Base-by-base conservation (phyloP, 495 filamentous ascomycete species). In the Penicillium lividum region DNA sequence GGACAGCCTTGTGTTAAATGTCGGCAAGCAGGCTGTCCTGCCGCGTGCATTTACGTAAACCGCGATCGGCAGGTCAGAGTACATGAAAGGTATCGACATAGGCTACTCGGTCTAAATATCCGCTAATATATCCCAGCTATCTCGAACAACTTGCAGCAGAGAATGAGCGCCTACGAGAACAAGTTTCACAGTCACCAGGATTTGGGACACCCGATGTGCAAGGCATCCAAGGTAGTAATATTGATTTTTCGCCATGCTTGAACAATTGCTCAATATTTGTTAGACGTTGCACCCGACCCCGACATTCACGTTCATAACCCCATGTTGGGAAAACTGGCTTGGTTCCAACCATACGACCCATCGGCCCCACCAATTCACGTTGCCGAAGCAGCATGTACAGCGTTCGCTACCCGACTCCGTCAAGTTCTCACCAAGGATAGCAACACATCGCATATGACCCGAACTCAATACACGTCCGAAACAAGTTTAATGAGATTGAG, bases 11-110 rank as follows among this genome's bases (percentile, higher is more conserved):
- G 74, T 53, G 44, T 45, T 9, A 66, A 63, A 52, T 77, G 73
- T 46, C 64, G 59, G 7, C 62, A 63, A 49, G 51, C 65, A 13
- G 66, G 62, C 3, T 62, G 59, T 47, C 50, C 56, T 22, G 55
- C 59, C 16, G 67, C 73, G 18, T 77, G 73, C 45, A 52, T 46
- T 16, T 77, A 74, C 57, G 59, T 73, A 7, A 60, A 64, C 43
- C 68, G 71, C 29, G 71, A 76, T 58, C 67, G 72, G n/a, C 66
- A 71, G 42, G 48, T 75, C 3, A 67, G 66, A 53, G 63, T 75
- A 5, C 67, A 69, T 18, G 69, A 75, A 43, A 72, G 70, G 70
- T 75, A 60, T 36, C 25, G 7, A 42, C 9, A 27, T 33, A 18
- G 15, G 16, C 22, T 10, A 29, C 10, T 16, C 15, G 38, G 7